phyloP scores from a whole-genome alignment of 2,329 filamentous ascomycete genomes.

The Fusarium musae region DNA sequence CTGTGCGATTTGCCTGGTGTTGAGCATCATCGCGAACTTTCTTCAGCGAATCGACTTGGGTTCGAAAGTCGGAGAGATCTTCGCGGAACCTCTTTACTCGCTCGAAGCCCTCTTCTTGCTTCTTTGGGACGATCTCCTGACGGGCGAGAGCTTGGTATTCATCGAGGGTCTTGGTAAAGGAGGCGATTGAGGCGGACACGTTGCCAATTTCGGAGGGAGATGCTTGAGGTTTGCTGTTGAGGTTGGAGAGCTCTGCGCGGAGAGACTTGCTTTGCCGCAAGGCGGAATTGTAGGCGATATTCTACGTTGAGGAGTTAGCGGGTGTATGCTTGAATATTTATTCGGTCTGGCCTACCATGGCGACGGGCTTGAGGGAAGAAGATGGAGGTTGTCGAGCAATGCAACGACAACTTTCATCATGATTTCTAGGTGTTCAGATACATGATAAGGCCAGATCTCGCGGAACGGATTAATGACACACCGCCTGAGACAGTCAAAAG shows the following conservation, averaged over 20 bases:
- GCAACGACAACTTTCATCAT: constrained; percentile 37
- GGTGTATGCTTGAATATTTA: fast-evolving
- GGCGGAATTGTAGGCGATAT: constrained; percentile 86
- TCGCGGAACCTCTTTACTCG: constrained; percentile 85
- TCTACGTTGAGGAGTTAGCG: constrained; percentile 58
- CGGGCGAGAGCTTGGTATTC: constrained; percentile 89
- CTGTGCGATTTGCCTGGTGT: constrained; percentile 74
- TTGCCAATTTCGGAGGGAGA: constrained; percentile 70
- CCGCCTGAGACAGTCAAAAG: neutral
- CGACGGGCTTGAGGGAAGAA: constrained; percentile 32
- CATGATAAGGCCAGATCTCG: constrained; percentile 45
- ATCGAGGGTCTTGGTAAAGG: constrained; percentile 90
- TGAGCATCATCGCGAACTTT: constrained; percentile 79
- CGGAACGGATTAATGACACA: constrained; percentile 34
- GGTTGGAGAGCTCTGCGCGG: constrained; percentile 78
- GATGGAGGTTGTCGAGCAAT: constrained; percentile 18
- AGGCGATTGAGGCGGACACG: constrained; percentile 79
- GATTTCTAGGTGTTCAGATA: constrained; percentile 21
- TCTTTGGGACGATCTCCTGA: constrained; percentile 88
- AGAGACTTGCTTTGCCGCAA: constrained; percentile 86
- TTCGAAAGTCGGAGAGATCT: constrained; percentile 83
- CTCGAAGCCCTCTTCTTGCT: constrained; percentile 90
- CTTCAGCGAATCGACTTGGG: constrained; percentile 82
- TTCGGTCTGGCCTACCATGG: constrained; percentile 30
- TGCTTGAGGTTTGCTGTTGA: constrained; percentile 72